phyloP scores from a whole-genome alignment of 108 stramenopile genomes.

The Nitzschia putrida region DNA sequence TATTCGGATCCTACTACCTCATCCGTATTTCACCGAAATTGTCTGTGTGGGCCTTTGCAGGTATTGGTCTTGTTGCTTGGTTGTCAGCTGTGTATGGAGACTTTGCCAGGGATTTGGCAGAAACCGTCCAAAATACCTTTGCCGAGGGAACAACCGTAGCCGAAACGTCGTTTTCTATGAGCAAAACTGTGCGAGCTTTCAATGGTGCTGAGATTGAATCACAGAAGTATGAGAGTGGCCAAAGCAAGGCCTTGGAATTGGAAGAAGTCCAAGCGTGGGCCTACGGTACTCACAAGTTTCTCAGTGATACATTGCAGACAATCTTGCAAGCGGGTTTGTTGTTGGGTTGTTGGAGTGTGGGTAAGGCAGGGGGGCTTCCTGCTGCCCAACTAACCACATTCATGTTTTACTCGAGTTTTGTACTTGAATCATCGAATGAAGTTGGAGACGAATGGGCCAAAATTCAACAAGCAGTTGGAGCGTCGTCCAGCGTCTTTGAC shows the following conservation, averaged over 20 bases:
- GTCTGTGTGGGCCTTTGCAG: conserved; percentile 66
- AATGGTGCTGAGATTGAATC: conserved; percentile 68
- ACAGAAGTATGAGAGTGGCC: conserved; percentile 72
- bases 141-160: conserved; percentile 81
- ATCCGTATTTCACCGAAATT: conserved; percentile 65
- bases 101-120: conserved; percentile 65
- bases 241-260: conserved; percentile 69
- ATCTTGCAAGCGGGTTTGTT: conserved; percentile 59
- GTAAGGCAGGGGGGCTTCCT: conserved; percentile 60
- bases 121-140: conserved; percentile 76
- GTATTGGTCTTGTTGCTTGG: conserved; percentile 67
- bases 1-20: conserved; percentile 74
- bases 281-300: conserved; percentile 79
- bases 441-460: conserved; percentile 89
- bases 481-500: conserved; percentile 82
- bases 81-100: conserved; percentile 74
- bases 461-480: conserved; percentile 80
- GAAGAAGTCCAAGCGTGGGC: conserved; percentile 89
- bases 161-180: conserved; percentile 85
- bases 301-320: conserved; percentile 75
- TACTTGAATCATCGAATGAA: conserved; percentile 80
- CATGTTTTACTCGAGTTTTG: conserved; percentile 82
- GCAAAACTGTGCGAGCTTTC: conserved; percentile 82
- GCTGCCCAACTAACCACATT: conserved; percentile 75
- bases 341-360: conserved; percentile 69